These are phyloP conservation scores for Phaseolus coccineus DNA, from an alignment of 331 rosid genomes.

Conservation along the genomic window DNA sequence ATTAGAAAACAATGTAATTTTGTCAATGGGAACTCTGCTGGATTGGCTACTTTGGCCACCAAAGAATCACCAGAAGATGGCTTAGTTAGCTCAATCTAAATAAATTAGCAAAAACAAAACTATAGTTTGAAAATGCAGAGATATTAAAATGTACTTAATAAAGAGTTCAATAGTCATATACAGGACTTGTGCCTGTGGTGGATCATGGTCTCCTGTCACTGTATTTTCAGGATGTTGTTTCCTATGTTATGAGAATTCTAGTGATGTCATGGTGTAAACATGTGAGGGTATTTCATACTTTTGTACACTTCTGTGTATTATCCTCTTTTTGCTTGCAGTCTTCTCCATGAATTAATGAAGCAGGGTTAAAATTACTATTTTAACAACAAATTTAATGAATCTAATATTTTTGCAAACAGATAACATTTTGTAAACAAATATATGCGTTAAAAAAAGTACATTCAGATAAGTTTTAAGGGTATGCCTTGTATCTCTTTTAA, in stretches of 20 bases:
- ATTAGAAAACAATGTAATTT: constrained; percentile 48
- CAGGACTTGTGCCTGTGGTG: constrained; percentile 1
- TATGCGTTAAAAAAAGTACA: no score
- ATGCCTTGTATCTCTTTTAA: no score
- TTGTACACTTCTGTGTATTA: background rate
- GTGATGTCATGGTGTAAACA: background rate
- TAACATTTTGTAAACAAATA: no score
- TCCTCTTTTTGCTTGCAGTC: background rate
- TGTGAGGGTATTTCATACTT: background rate
- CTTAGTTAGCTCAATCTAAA: constrained; percentile 40
- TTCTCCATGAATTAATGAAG: background rate
- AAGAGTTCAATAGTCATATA: constrained; percentile 22
- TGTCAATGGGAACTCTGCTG: constrained; percentile 39
- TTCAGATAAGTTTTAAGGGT: no score
- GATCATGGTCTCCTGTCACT: background rate
- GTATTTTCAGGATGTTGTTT: constrained; percentile 21
- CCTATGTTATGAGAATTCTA: background rate
- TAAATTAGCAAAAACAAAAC: background rate
- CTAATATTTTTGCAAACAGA: no score
- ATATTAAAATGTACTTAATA: constrained; percentile 22
- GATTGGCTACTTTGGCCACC: background rate
- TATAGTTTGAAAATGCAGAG: background rate
- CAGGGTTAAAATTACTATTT: background rate
- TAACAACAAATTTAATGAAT: background rate
- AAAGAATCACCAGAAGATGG: constrained; percentile 31